Evolutionary conservation across 441 rosid species (phyloP).

Genomic region (Gossypium schwendimanii): DNA sequence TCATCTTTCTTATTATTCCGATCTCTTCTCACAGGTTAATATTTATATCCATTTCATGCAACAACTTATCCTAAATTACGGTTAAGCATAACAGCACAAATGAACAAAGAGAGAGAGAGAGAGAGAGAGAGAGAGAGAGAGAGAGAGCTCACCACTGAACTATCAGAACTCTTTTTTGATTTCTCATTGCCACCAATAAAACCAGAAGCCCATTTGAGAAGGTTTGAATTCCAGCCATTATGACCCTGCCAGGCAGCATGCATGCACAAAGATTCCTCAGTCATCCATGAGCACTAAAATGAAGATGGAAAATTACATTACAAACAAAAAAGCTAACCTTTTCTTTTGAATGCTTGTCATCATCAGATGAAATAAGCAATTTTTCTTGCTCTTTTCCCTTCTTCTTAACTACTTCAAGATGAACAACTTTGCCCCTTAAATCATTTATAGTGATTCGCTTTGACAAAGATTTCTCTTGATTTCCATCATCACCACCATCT

Average conservation of each 20-base stretch:
- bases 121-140: background rate
- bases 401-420: constrained; percentile 81
- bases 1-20: constrained; percentile 1
- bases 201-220: constrained; percentile 95
- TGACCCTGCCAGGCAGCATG: constrained; percentile 36
- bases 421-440: constrained; percentile 95
- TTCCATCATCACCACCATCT: constrained; percentile 49
- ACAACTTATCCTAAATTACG: background rate
- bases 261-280: background rate
- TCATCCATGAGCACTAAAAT: constrained; percentile 2
- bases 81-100: background rate
- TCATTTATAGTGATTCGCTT: constrained; percentile 83
- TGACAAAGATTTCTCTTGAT: constrained; percentile 41
- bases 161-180: constrained; percentile 40
- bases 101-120: no score
- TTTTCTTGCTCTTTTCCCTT: constrained; percentile 94
- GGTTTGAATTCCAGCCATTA: constrained; percentile 77
- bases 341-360: constrained; percentile 41
- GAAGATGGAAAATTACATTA: constrained; percentile 5
- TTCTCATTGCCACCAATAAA: constrained; percentile 67
- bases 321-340: constrained; percentile 26
- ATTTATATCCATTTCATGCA: background rate
- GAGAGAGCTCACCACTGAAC: constrained; percentile 29
- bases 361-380: constrained; percentile 65
- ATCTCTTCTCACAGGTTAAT: background rate